Conservation (phyloP, 2,329 filamentous ascomycete genomes). For the Claviceps africana region DNA sequence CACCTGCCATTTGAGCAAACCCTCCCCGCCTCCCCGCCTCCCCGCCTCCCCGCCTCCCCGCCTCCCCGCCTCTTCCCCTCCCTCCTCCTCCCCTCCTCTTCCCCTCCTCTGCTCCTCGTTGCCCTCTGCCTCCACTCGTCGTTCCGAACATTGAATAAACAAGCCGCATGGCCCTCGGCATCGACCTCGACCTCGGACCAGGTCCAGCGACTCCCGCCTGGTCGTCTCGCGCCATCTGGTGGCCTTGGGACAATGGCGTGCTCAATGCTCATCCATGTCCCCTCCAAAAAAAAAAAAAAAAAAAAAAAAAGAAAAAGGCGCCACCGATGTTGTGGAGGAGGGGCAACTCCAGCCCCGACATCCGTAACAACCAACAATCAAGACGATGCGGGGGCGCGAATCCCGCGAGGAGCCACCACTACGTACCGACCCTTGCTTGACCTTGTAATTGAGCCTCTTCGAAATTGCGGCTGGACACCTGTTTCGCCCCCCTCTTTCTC, state of each 20-base stretch:
- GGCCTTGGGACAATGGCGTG: neutral
- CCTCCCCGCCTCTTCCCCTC: neutral
- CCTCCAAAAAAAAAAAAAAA: too few relatives aligned
- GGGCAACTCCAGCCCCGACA: neutral
- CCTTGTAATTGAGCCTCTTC: too few relatives aligned
- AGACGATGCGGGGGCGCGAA: neutral
- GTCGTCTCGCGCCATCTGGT: neutral
- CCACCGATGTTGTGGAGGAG: too few relatives aligned
- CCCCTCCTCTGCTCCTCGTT: neutral
- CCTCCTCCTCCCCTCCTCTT: too few relatives aligned
- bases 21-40: neutral
- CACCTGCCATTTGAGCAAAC: neutral
- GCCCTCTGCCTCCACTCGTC: neutral
- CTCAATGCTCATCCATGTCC: neutral
- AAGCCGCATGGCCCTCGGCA: too few relatives aligned
- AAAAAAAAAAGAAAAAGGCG: too few relatives aligned
- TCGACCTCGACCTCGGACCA: neutral
- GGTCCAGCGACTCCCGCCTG: neutral
- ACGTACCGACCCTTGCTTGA: too few relatives aligned
- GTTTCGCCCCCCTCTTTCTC: too few relatives aligned
- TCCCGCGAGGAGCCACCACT: too few relatives aligned
- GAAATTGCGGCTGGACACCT: too few relatives aligned
- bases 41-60: too few relatives aligned
- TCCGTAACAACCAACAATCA: neutral
- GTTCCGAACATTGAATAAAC: too few relatives aligned